These are phyloP conservation scores for Haplosporangium gracile DNA, from an alignment of 192 early-diverging fungal genomes.

Conservation along the genomic window DNA sequence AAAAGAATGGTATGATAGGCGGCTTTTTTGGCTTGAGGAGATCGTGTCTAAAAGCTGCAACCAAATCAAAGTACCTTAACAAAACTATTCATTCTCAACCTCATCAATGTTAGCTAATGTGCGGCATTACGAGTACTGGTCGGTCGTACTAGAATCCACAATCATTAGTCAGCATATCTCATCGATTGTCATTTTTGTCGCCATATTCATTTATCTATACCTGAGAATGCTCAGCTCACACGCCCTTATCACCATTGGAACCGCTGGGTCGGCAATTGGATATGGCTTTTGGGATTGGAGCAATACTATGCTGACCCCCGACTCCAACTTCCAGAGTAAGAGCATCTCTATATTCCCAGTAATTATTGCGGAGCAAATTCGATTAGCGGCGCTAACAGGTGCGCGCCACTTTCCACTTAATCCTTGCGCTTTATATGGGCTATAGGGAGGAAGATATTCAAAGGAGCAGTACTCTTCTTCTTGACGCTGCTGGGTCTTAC, in stretches of 20 bases:
- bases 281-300: slow-evolving; percentile 82
- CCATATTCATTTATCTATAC: slow-evolving; percentile 86
- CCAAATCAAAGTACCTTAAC: background rate
- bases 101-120: slow-evolving; percentile 76
- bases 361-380: background rate
- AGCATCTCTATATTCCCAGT: no score
- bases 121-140: slow-evolving; percentile 85
- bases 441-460: slow-evolving; percentile 64
- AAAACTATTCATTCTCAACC: background rate
- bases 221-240: slow-evolving; percentile 66
- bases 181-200: slow-evolving; percentile 89
- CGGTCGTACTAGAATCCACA: slow-evolving; percentile 78
- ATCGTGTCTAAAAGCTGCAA: background rate
- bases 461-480: slow-evolving; percentile 80
- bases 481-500: slow-evolving; percentile 85
- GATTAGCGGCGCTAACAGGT: background rate
- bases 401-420: background rate
- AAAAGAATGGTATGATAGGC: slow-evolving; percentile 80
- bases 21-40: background rate
- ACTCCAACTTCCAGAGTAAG: slow-evolving; percentile 52
- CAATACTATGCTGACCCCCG: slow-evolving; percentile 56
- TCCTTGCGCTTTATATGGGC: background rate
- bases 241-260: slow-evolving; percentile 70
- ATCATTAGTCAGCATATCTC: slow-evolving; percentile 90
- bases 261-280: slow-evolving; percentile 68